Evolutionary conservation across 371 early-diverging fungal genomes (phyloP).

Genomic region (Zychaea mexicana): DNA sequence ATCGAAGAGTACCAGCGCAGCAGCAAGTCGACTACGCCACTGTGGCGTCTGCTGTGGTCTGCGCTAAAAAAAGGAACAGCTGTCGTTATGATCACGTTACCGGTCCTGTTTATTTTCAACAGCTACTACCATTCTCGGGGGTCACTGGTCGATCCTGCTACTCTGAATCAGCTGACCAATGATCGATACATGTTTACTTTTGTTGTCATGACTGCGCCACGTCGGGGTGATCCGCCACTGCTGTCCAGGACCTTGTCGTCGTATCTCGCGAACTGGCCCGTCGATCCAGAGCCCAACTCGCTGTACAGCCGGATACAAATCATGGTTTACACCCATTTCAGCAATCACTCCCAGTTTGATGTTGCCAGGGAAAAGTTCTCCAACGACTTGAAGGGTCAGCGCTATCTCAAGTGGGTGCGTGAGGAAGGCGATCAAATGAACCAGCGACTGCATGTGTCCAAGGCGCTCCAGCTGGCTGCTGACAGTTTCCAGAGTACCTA

Average conservation of each 20-base stretch:
- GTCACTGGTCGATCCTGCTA: constrained; percentile 30
- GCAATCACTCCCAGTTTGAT: constrained; percentile 55
- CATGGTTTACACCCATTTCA: constrained; percentile 64
- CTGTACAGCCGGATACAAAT: constrained; percentile 56
- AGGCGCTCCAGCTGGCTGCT: constrained; percentile 47
- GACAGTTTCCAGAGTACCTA: constrained; percentile 43
- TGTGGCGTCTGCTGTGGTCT: constrained; percentile 41
- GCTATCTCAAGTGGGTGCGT: constrained; percentile 57
- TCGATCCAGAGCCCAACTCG: constrained; percentile 41
- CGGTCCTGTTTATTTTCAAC: constrained; percentile 41
- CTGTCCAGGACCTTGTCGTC: constrained; percentile 53
- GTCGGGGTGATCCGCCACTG: constrained; percentile 54
- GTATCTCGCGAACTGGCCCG: constrained; percentile 54
- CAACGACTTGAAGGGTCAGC: constrained; percentile 47
- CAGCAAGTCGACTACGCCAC: constrained; percentile 28
- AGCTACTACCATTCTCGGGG: constrained; percentile 40
- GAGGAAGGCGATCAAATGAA: constrained; percentile 52
- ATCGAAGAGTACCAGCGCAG: neutral
- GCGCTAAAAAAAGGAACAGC: constrained; percentile 26
- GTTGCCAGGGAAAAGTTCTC: constrained; percentile 39
- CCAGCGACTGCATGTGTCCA: constrained; percentile 61
- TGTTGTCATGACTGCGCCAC: constrained; percentile 64
- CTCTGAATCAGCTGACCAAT: constrained; percentile 34
- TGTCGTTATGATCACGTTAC: constrained; percentile 32
- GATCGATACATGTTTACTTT: constrained; percentile 56